These are phyloP conservation scores for Bolboschoenoplectus hybrid DNA, from an alignment of 202 grass and related monocot genomes.

Conservation along the genomic window DNA sequence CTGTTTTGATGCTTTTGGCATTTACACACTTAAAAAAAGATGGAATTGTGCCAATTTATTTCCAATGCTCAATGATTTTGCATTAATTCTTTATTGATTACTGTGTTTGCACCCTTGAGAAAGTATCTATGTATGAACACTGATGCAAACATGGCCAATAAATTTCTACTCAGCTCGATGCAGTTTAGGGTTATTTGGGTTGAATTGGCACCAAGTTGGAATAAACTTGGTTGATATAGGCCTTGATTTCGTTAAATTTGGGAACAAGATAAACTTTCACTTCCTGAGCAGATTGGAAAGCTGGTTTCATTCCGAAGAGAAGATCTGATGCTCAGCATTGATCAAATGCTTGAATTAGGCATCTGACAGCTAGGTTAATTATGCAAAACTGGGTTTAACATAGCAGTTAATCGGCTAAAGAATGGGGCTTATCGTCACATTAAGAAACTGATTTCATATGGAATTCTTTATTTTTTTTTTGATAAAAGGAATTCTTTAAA, in stretches of 20 bases:
- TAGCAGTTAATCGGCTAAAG: background rate
- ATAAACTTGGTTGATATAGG: background rate
- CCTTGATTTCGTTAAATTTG: background rate
- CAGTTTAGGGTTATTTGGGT: background rate
- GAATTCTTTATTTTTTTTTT: background rate
- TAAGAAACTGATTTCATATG: background rate
- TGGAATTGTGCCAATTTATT: background rate
- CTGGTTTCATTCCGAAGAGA: background rate
- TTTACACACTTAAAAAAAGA: background rate
- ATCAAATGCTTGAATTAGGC: background rate
- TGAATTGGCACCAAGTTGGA: background rate
- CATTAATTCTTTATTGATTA: background rate
- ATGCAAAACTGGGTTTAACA: background rate
- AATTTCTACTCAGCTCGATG: background rate
- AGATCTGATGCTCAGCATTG: background rate
- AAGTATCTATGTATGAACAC: background rate
- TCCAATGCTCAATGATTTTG: background rate
- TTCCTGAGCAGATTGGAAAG: background rate
- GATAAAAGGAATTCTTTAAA: background rate
- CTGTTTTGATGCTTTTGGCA: conserved; percentile 2
- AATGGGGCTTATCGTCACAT: background rate
- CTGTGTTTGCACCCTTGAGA: background rate
- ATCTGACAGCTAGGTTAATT: background rate
- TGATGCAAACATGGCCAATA: background rate
- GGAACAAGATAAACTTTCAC: background rate